Base-by-base conservation (phyloP, 1,139 yeast species). In the Pichia sp. region DNA sequence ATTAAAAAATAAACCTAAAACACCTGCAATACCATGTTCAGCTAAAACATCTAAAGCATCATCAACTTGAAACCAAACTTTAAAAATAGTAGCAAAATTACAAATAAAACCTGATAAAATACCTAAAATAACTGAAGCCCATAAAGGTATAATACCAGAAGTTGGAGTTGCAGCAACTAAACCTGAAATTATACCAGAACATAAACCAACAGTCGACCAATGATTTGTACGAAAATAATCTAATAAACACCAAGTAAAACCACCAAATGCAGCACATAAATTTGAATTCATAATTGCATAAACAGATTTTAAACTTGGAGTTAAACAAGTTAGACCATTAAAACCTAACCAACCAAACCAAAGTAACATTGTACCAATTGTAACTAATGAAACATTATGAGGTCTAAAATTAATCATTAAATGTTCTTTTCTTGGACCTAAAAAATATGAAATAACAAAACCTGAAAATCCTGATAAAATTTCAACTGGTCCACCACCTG, bases 401-500 rank as follows among this genome's bases (percentile, higher is more conserved):
- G 98, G 97, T 56, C 97, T 73, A 68, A 83, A 92, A 64, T 90
- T 90, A 56, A 87, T 80, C 76, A 89, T 76, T 50, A 86, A 72
- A 54, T 86, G 83, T 60, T 86, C 92, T 57, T 82, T 82, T 61
- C 97, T 74, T 58, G 86, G 78, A 9, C 97, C 96, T 46, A 89
- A 70, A 48, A 86, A 87, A 49, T 81, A 78, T 16, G 94, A 82
- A 57, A 84, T 84, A 9, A 86, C 96, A 58, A 90, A 81, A 2
- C 96, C 97, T 36, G 89, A 85, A 25, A 87, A 84, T 55, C 97
- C 97, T 29, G 95, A 81, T 32, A 87, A 76, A 46, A 92, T 87
- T 64, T 92, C 97, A 36, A 92, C 96, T 1, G 97, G 96, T 0
- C 97, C 97, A 43, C 97, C 97, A 34, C 98, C 98, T 30, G 98